These are phyloP conservation scores for Toxoplasma gondii DNA, from an alignment of 169 alveolate species.

Conservation along the genomic window DNA sequence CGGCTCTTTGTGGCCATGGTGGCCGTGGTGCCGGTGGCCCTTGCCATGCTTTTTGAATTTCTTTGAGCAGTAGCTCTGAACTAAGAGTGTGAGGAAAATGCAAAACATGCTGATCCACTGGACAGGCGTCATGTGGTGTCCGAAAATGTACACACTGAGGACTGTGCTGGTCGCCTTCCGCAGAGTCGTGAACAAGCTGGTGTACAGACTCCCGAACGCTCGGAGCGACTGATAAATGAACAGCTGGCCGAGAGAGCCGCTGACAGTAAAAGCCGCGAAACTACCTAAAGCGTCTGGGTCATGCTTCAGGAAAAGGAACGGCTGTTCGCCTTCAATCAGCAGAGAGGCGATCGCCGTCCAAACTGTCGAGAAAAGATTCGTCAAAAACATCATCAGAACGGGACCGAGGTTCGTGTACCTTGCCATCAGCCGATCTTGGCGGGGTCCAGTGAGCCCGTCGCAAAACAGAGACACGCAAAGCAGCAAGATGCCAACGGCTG, in stretches of 20 bases:
- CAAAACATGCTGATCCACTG: constrained; percentile 87
- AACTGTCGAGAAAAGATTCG: constrained; percentile 82
- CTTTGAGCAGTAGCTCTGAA: constrained; percentile 78
- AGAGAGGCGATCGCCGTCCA: constrained; percentile 74
- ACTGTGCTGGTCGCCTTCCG: constrained; percentile 88
- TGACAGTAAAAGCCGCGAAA: constrained; percentile 77
- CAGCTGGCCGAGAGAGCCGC: constrained; percentile 89
- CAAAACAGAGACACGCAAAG: constrained; percentile 85
- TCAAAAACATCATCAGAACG: constrained; percentile 82
- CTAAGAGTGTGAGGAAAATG: constrained; percentile 80
- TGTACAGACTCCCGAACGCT: constrained; percentile 88
- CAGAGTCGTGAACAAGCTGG: constrained; percentile 87
- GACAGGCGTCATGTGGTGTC: constrained; percentile 79
- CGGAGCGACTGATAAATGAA: constrained; percentile 86
- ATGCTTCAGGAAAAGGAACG: constrained; percentile 73
- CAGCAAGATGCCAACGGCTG: constrained; percentile 80
- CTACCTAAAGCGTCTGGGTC: constrained; percentile 76
- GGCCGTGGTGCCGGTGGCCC: constrained; percentile 17
- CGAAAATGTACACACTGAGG: constrained; percentile 85
- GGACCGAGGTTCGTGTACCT: constrained; percentile 82
- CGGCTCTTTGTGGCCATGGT: background rate
- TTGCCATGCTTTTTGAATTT: constrained; percentile 43
- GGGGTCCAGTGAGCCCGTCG: constrained; percentile 92
- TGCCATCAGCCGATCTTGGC: constrained; percentile 87
- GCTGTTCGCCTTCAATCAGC: constrained; percentile 83